A percentile compares a stretch with the other conserved stretches of the same genome.
Evolutionary conservation across 257 asterid species (phyloP).

Genomic region (Salvia miltiorrhiza): DNA sequence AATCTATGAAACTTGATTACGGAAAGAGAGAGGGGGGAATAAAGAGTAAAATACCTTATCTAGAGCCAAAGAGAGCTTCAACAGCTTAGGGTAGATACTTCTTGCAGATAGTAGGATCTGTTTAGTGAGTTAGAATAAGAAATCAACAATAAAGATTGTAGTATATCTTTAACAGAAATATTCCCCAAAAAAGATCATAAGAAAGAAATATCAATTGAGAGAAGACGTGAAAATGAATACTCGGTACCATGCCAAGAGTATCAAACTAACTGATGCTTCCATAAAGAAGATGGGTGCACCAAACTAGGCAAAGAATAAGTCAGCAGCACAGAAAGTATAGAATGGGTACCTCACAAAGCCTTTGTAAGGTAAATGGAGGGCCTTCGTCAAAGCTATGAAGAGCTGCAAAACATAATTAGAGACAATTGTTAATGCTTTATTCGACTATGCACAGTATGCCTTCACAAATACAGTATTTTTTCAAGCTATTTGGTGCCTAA

Average conservation of each 20-base stretch:
- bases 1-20: neutral
- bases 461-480: neutral
- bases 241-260: neutral
- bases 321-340: neutral
- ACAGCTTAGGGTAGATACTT: slow-evolving; percentile 72
- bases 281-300: neutral
- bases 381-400: slow-evolving; percentile 79
- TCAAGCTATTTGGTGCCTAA: neutral
- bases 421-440: neutral
- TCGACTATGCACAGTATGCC: neutral
- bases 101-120: slow-evolving; percentile 86
- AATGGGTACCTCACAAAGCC: slow-evolving; percentile 86
- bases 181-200: neutral
- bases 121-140: slow-evolving; percentile 19
- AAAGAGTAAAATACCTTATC: slow-evolving; percentile 67
- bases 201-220: neutral
- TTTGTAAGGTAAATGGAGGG: slow-evolving; percentile 95
- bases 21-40: neutral
- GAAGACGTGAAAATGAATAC: neutral
- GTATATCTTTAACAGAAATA: neutral
- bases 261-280: neutral
- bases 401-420: slow-evolving; percentile 52
- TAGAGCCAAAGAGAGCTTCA: slow-evolving; percentile 85
- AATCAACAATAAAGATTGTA: neutral
- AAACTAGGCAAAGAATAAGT: slow-evolving; percentile 1